phyloP scores from a whole-genome alignment of 257 asterid genomes.

The Lantana camara region DNA sequence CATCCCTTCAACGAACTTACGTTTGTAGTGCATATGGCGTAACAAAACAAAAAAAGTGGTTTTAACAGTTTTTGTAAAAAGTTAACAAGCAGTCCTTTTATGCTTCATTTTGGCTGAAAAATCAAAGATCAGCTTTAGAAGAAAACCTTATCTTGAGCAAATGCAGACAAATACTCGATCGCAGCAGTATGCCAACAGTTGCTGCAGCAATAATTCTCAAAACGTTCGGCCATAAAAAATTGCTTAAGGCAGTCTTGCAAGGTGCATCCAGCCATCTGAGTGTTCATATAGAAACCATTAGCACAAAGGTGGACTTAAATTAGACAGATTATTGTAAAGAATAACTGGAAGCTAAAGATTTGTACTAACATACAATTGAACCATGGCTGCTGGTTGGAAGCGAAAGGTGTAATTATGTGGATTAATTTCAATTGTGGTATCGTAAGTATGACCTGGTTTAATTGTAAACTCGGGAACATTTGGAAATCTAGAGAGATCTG shows the following conservation, averaged over 20 bases:
- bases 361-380: conserved; percentile 57
- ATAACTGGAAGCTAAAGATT: conserved; percentile 1
- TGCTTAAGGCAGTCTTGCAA: no score
- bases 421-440: no score
- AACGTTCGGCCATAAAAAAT: conserved; percentile 69
- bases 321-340: neutral
- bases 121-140: conserved; percentile 16
- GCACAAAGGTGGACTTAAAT: conserved; percentile 16
- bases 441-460: no score
- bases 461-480: conserved; percentile 72
- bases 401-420: conserved; percentile 73
- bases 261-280: conserved; percentile 73
- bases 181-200: conserved; percentile 96
- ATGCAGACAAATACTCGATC: conserved; percentile 48
- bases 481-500: conserved; percentile 91
- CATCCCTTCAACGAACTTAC: no score
- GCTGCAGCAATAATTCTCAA: no score
- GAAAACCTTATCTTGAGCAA: conserved; percentile 57
- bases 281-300: conserved; percentile 26
- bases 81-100: no score
- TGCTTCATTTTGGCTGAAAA: no score
- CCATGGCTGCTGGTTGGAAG: conserved; percentile 50
- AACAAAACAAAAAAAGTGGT: no score
- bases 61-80: no score
- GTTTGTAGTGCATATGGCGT: neutral